Conservation (phyloP, 2,329 filamentous ascomycete species). For the Colletotrichum cereale region DNA sequence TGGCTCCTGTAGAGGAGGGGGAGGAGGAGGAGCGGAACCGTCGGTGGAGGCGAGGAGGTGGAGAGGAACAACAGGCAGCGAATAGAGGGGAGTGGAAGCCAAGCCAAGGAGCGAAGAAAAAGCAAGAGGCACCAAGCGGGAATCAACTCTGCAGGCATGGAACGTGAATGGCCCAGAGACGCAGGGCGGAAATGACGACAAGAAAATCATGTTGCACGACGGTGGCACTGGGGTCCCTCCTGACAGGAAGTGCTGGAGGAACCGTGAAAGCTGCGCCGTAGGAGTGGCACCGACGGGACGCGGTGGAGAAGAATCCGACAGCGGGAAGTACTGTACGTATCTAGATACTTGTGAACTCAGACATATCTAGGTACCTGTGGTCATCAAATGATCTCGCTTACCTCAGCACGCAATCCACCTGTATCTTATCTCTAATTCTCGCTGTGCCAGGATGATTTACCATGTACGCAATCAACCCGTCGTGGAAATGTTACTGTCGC, state of each 20-base stretch:
- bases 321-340: background rate
- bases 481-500: constrained; percentile 27
- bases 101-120: background rate
- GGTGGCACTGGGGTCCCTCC: background rate
- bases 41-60: constrained; percentile 28
- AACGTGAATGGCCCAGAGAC: constrained; percentile 18
- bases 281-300: constrained; percentile 16
- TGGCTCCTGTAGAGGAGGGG: constrained; percentile 25
- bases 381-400: constrained; percentile 10
- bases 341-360: background rate
- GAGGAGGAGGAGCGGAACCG: constrained; percentile 35
- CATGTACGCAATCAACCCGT: constrained; percentile 12
- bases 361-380: background rate
- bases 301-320: constrained; percentile 18
- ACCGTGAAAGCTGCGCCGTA: constrained; percentile 14
- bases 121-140: background rate
- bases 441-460: constrained; percentile 19
- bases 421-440: background rate
- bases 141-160: background rate
- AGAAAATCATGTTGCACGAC: constrained; percentile 11
- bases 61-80: background rate
- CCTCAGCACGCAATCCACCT: background rate
- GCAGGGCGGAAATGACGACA: constrained; percentile 21
- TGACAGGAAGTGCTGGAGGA: constrained; percentile 9
- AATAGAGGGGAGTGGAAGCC: constrained; percentile 17